Base-by-base conservation (phyloP, 768 basidiomycete genomes). In the Termitomyces sp. region DNA sequence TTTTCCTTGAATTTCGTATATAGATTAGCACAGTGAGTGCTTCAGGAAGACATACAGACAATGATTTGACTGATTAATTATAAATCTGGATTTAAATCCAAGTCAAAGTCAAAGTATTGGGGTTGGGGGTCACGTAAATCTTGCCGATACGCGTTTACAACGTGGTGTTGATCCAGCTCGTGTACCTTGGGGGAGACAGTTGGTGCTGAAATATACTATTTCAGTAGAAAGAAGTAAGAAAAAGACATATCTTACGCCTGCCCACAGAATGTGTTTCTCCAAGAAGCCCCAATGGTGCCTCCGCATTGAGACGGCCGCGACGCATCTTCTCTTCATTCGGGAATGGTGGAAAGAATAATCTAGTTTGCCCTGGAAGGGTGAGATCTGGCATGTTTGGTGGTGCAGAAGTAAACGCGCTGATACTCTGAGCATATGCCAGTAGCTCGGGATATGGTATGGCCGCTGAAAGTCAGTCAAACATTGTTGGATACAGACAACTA, bases 301-400 rank as follows among this genome's bases (percentile, higher is more conserved):
- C 90, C 22, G 84, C 85, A 65, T 88, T 91, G 70, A 92, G 81
- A 57, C 81, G 80, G 1, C 92, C 92, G 26, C 86, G 80, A 53
- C 91, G 85, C 89, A 94, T 92, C 72, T 91, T 93, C 69, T 92
- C 92, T 72, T 92, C 91, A 66, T 92, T 92, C 0, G 92, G 92
- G 70, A 92, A 94, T 12, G 92, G 92, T 38, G 91, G 91, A 74
- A 92, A 92, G 78, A 94, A 92, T 43, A 90, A 67, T 18, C 87
- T 87, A 12, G 85, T 85, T 63, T 88, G 89, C 9, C 87, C 87
- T 0, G 87, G 85, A 6, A 83, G 72, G 26, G 77, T 76, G 48
- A 85, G 79, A 64, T 90, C 89, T 22, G 89, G 89, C 84, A 92
- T 88, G 66, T 90, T 91, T 10, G 92, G 92, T 8, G 92, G 92